Evolutionary conservation across 2,329 filamentous ascomycete genomes (phyloP), one percentile per base, ranked within the genome.

Genomic region (Penicillium paneum): DNA sequence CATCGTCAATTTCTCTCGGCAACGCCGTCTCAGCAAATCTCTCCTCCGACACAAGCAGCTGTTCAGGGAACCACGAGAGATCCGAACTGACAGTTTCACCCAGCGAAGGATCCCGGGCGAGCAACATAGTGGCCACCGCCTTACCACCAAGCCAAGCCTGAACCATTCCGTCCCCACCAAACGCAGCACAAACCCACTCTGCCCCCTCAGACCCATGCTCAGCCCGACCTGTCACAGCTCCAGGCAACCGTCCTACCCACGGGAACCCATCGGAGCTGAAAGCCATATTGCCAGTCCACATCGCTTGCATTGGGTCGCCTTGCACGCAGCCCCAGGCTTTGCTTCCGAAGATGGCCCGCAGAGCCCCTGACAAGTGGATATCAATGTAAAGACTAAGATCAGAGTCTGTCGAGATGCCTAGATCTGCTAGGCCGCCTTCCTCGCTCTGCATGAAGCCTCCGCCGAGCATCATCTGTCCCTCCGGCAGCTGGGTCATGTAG

Each of bases 381-480:
- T 66, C 64, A 17, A 57, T 58, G 40, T 64, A 61, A 2, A 66
- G 40, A 28, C 60, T 67, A 35, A 66, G 34, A 8, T 64, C 61
- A 7, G 69, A 67, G 61, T 85, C 82, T 13, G 79, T 76, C 38
- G 75, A 75, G 1, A 77, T 58, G 0, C 80, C 82, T 0, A 84
- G 40, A 48, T 78, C 74, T 31, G 76, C 76, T 3, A 79, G 36
- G 0, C 80, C 81, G 8, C 76, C 65, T 5, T 70, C 67, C 5
- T 66, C 63, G 15, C 76, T 74, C 21, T 76, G 73, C 5, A 73
- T 70, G 51, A 82, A 78, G 0, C 79, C 83, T 0, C 83, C 82
- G 1, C 82, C 81, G 2, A 82, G 64, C 77, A 85, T 80, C 55
- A 85, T 67, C 52, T 82, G 78, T 7, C 1, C 78, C 73, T 0